Percentiles rank a stretch among this genome's conserved stretches.
phyloP scores from a whole-genome alignment of 371 early-diverging fungal species.

The Mucor piriformis region DNA sequence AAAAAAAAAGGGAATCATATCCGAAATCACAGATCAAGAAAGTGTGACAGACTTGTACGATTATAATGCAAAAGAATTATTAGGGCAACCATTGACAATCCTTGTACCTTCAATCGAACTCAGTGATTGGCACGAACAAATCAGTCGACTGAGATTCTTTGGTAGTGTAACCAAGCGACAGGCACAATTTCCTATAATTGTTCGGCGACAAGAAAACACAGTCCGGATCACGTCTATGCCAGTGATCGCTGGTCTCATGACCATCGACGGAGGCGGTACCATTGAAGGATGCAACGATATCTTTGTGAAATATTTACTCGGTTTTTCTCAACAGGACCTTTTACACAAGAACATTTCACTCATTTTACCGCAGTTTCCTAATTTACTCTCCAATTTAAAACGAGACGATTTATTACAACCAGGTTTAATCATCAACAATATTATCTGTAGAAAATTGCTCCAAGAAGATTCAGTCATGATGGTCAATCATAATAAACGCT shows the following conservation, averaged over 20 bases:
- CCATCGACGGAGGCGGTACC: conserved; percentile 52
- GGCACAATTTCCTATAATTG: conserved; percentile 64
- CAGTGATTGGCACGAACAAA: conserved; percentile 23
- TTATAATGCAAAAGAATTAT: conserved; percentile 50
- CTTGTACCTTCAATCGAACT: conserved; percentile 11
- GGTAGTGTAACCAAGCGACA: conserved; percentile 60
- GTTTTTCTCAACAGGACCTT: conserved; percentile 59
- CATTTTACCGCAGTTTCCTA: conserved; percentile 65
- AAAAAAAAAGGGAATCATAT: conserved; percentile 64
- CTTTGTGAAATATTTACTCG: conserved; percentile 72
- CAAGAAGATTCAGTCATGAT: not conserved
- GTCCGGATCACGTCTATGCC: conserved; percentile 69
- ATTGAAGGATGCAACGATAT: conserved; percentile 68
- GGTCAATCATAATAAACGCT: conserved; percentile 13
- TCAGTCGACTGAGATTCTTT: conserved; percentile 61
- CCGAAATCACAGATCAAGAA: conserved; percentile 44
- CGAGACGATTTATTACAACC: conserved; percentile 38
- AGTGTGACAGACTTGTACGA: conserved; percentile 60
- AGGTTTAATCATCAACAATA: conserved; percentile 44
- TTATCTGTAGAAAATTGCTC: conserved; percentile 36
- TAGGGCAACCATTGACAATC: conserved; percentile 45
- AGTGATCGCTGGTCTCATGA: conserved; percentile 72
- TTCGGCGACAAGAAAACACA: conserved; percentile 34
- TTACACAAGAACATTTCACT: conserved; percentile 49
- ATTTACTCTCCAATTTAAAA: conserved; percentile 46